These are phyloP conservation scores for Monoraphidium neglectum DNA, from an alignment of 139 green algal genomes.

Conservation along the genomic window DNA sequence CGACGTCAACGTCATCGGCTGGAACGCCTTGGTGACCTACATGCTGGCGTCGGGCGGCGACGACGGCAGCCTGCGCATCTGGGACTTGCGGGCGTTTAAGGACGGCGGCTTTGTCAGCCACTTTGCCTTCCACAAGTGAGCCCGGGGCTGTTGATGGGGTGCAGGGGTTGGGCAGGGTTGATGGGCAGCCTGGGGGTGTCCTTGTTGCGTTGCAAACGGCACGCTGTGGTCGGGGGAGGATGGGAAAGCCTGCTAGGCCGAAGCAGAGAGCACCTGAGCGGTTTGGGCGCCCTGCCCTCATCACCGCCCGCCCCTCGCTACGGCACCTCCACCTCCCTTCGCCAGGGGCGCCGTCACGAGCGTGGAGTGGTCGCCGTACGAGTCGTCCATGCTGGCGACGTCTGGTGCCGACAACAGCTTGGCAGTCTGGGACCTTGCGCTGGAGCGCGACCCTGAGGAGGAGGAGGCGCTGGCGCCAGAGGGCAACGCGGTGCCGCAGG, in stretches of 20 bases:
- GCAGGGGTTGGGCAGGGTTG: no score
- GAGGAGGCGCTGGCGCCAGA: slow-evolving; percentile 78
- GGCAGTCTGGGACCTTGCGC: slow-evolving; percentile 92
- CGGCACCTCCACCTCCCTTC: slow-evolving; percentile 31
- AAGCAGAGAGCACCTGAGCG: no score
- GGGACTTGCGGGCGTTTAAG: slow-evolving; percentile 91
- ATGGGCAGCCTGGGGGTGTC: no score
- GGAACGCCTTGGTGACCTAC: slow-evolving; percentile 87
- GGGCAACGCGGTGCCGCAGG: slow-evolving; percentile 55
- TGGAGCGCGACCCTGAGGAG: slow-evolving; percentile 97
- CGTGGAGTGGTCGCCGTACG: slow-evolving; percentile 95
- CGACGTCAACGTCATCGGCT: slow-evolving; percentile 98
- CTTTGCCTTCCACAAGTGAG: slow-evolving; percentile 27
- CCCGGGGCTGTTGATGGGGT: neutral
- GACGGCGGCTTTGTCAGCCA: slow-evolving; percentile 18
- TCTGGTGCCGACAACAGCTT: slow-evolving; percentile 57
- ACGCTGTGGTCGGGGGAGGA: no score
- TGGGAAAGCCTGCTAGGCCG: no score
- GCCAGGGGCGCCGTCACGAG: slow-evolving; percentile 77
- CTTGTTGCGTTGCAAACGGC: no score
- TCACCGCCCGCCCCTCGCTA: neutral
- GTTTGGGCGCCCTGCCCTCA: no score
- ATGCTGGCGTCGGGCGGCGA: slow-evolving; percentile 95
- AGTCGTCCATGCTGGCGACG: slow-evolving; percentile 89
- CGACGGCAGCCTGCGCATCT: slow-evolving; percentile 88